Evolutionary conservation across 2,329 filamentous ascomycete species (phyloP).

Genomic region (Colletotrichum liriopes): DNA sequence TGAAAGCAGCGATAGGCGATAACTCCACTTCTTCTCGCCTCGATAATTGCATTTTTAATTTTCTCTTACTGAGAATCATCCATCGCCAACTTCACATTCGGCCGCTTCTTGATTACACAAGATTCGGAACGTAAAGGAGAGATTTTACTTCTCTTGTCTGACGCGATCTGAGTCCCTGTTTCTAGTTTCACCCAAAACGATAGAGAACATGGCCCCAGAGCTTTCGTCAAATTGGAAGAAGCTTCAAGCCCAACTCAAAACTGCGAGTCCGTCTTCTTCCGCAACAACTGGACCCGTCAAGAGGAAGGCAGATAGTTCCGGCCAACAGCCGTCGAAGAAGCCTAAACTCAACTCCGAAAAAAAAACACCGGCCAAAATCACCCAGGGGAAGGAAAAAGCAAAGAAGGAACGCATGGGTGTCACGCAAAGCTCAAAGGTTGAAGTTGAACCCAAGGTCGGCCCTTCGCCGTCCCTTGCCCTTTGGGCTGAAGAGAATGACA

Average conservation of each 20-base stretch:
- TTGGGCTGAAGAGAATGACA: slow-evolving; percentile 74
- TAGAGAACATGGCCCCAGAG: slow-evolving; percentile 58
- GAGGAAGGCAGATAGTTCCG: slow-evolving; percentile 57
- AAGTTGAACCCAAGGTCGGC: slow-evolving; percentile 55
- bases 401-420: slow-evolving; percentile 67
- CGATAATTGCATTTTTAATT: slow-evolving; percentile 39
- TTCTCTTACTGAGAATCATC: slow-evolving; percentile 3
- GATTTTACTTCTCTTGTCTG: not conserved
- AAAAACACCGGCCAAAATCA: slow-evolving; percentile 40
- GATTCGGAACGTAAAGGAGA: not conserved
- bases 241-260: slow-evolving; percentile 75
- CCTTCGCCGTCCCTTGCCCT: slow-evolving; percentile 70
- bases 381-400: slow-evolving; percentile 44
- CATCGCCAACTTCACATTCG: not conserved
- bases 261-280: slow-evolving; percentile 56
- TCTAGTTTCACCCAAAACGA: not conserved
- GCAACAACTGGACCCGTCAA: slow-evolving; percentile 54
- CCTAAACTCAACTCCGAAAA: slow-evolving; percentile 46
- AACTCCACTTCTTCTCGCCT: not conserved
- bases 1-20: not conserved
- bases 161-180: not conserved
- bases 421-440: slow-evolving; percentile 65
- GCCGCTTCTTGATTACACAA: not conserved
- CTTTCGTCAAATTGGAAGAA: slow-evolving; percentile 85
- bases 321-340: slow-evolving; percentile 50